Evolutionary conservation across 192 early-diverging fungal species (phyloP), one percentile per base, ranked within the genome.

Genomic region (Rhizophagus clarus): DNA sequence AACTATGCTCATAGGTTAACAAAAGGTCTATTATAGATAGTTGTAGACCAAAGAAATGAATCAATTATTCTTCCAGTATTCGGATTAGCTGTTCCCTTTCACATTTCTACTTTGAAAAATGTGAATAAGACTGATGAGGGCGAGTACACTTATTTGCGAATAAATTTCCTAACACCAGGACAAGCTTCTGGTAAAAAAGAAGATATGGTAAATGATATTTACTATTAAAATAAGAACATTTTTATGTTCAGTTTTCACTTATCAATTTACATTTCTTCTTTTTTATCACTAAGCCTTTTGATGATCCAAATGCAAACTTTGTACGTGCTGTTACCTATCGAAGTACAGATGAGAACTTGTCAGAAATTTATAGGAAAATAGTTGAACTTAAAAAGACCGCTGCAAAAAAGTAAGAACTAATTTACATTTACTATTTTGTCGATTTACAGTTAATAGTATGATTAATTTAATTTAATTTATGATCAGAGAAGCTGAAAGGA

Each of bases 51-150:
- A 72, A 90, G 91, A 42, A 92, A 90, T 51, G 95, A 98, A 61
- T 89, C 97, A 7, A 88, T 99, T 62, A 91, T 99, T 56, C 85
- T 98, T 64, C 98, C 98, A 9, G 93, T 99, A 56, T 97, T 97
- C 81, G 97, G 97, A 26, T 90, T 95, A 83, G 92, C 97, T 2
- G 98, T 99, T 17, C 98, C 98, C 37, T 98, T 99, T 89, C 98
- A 99, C 83, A 95, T 99, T 74, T 95, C 96, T 15, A 96, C 97
- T 2, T 82, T 99, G 49, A 98, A 99, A 81, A 98, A 95, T 82
- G 92, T 95, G 9, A 93, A 90, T 84, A 98, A 98, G 85, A 93
- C 88, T 67, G 98, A 98, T 72, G 98, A 99, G 87, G 94, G 94
- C 68, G 95, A 97, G 60, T 94, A 89, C 77, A 91, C 94, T 24